Evolutionary conservation across 768 basidiomycete genomes (phyloP).

Genomic region (Gelatoporia subvermispora): DNA sequence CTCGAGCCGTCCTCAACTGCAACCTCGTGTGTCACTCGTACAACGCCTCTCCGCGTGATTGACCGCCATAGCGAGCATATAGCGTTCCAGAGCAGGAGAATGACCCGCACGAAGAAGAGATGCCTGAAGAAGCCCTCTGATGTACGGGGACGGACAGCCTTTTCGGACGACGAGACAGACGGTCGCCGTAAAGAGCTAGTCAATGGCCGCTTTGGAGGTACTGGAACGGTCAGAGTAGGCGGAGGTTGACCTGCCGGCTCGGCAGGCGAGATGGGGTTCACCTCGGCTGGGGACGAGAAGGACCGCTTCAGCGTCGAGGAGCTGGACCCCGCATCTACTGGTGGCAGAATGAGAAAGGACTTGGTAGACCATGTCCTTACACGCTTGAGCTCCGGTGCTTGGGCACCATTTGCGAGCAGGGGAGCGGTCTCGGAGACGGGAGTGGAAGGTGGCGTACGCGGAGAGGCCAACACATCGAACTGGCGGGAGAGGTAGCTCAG

Average conservation of each 20-base stretch:
- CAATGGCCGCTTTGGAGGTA: constrained; percentile 6
- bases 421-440: constrained; percentile 36
- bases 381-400: constrained; percentile 29
- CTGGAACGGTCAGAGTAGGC: constrained; percentile 6
- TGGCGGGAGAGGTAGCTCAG: constrained; percentile 77
- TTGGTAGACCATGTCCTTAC: constrained; percentile 55
- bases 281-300: constrained; percentile 56
- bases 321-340: constrained; percentile 20
- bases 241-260: not conserved
- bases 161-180: constrained; percentile 22
- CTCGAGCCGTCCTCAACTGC: constrained; percentile 25
- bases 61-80: constrained; percentile 61
- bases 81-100: constrained; percentile 65
- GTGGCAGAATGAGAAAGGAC: constrained; percentile 42
- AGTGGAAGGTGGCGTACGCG: constrained; percentile 55
- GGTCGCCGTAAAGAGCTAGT: constrained; percentile 17
- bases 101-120: constrained; percentile 67
- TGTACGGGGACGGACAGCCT: constrained; percentile 13
- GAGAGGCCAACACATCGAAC: constrained; percentile 68
- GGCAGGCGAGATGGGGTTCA: constrained; percentile 22
- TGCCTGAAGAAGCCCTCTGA: constrained; percentile 32
- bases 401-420: constrained; percentile 22
- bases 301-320: constrained; percentile 47
- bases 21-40: constrained; percentile 17
- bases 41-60: constrained; percentile 18